A percentile compares a stretch with the other conserved stretches of the same genome.
Conservation (phyloP, 2,329 filamentous ascomycete genomes). For the Cercospora berteroae region DNA sequence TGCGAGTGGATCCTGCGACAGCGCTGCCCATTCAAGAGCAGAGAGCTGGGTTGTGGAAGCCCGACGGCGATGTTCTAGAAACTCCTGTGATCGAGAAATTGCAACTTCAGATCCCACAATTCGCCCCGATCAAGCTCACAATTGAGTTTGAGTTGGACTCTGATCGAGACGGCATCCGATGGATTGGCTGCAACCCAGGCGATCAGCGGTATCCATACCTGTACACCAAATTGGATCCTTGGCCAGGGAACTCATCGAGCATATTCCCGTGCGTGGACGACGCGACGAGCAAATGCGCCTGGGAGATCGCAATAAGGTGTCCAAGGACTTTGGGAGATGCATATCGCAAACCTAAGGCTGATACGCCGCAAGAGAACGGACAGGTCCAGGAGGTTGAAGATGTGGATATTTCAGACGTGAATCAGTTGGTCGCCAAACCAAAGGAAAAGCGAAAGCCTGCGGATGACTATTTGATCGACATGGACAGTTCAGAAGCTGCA, state of each 20-base stretch:
- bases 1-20: slow-evolving; percentile 47
- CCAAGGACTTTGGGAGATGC: slow-evolving; percentile 83
- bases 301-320: slow-evolving; percentile 84
- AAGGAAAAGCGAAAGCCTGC: slow-evolving; percentile 30
- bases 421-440: slow-evolving; percentile 16
- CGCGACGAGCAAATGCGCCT: slow-evolving; percentile 73
- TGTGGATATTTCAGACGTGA: slow-evolving; percentile 44
- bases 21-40: slow-evolving; percentile 41
- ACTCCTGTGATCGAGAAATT: slow-evolving; percentile 30
- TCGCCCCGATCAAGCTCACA: slow-evolving; percentile 60
- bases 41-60: slow-evolving; percentile 39
- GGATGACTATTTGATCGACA: slow-evolving; percentile 42
- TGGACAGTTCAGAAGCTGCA: slow-evolving; percentile 76
- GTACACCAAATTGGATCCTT: slow-evolving; percentile 79
- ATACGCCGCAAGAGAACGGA: slow-evolving; percentile 41
- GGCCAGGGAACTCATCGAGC: slow-evolving; percentile 75
- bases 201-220: slow-evolving; percentile 86
- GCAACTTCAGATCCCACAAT: slow-evolving; percentile 42
- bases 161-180: slow-evolving; percentile 84
- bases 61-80: slow-evolving; percentile 37
- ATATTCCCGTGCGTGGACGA: slow-evolving; percentile 95
- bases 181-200: slow-evolving; percentile 77
- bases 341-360: slow-evolving; percentile 42
- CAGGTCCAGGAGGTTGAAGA: slow-evolving; percentile 26
- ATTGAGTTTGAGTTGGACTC: slow-evolving; percentile 76